A percentile compares a stretch with the other conserved stretches of the same genome.
Evolutionary conservation across 2,329 filamentous ascomycete genomes (phyloP).

Genomic region (Alternaria sp.): DNA sequence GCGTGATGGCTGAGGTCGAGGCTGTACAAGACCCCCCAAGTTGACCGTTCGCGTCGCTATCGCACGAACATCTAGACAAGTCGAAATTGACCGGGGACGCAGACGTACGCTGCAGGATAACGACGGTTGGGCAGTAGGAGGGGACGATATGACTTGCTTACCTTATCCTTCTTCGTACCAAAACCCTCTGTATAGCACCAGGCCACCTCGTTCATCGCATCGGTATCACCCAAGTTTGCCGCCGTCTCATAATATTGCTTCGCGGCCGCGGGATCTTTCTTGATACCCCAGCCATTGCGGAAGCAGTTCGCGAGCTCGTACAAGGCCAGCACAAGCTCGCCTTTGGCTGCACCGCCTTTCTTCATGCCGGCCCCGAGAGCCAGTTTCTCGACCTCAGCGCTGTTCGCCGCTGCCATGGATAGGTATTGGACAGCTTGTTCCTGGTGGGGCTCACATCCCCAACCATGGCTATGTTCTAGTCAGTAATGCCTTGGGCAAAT

Average conservation of each 20-base stretch:
- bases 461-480: constrained; percentile 74
- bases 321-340: constrained; percentile 93
- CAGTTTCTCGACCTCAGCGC: constrained; percentile 83
- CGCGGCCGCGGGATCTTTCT: constrained; percentile 84
- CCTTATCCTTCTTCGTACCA: constrained; percentile 98
- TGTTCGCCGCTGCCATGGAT: constrained; percentile 87
- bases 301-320: constrained; percentile 95
- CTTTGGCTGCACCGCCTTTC: constrained; percentile 93
- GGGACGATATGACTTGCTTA: constrained; percentile 60
- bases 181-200: constrained; percentile 99
- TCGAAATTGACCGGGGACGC: constrained; percentile 40
- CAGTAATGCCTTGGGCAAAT: constrained; percentile 27
- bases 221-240: constrained; percentile 92
- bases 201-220: constrained; percentile 96
- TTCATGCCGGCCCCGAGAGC: constrained; percentile 87
- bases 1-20: constrained; percentile 37
- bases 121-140: constrained; percentile 14
- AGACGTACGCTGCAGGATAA: constrained; percentile 16
- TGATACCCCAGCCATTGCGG: constrained; percentile 91
- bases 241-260: constrained; percentile 95
- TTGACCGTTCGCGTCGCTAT: constrained; percentile 36
- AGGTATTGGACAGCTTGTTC: constrained; percentile 82
- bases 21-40: constrained; percentile 26
- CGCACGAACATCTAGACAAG: constrained; percentile 27
- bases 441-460: constrained; percentile 81